phyloP scores from a whole-genome alignment of 1,284 basidiomycete genomes.

The Leccinum subrobustum region DNA sequence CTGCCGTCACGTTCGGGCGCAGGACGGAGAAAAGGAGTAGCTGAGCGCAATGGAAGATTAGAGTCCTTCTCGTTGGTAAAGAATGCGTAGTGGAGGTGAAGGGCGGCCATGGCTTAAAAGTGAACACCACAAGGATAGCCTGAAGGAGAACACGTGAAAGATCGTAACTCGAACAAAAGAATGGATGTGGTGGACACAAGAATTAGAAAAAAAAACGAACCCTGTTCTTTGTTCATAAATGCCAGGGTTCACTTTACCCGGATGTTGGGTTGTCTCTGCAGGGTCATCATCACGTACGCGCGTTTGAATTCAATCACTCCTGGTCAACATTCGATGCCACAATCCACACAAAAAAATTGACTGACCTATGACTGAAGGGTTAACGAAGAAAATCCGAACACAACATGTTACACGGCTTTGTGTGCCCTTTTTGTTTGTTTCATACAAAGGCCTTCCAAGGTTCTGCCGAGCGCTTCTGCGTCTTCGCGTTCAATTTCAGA shows the following conservation, averaged over 20 bases:
- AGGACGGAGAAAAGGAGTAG: constrained; percentile 47
- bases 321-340: constrained; percentile 10
- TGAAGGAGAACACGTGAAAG: constrained; percentile 10
- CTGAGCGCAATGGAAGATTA: constrained; percentile 45
- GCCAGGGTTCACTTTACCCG: constrained; percentile 3
- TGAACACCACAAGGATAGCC: constrained; percentile 14
- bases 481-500: constrained; percentile 13
- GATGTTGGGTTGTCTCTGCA: constrained; percentile 11
- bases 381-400: neutral
- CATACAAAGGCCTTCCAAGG: constrained; percentile 14
- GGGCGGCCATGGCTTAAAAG: constrained; percentile 45
- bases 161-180: constrained; percentile 15
- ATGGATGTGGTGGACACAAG: constrained; percentile 9
- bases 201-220: constrained; percentile 13
- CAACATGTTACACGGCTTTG: constrained; percentile 8
- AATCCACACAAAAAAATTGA: neutral
- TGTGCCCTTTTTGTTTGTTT: constrained; percentile 15
- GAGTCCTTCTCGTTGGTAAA: constrained; percentile 40
- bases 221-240: constrained; percentile 19
- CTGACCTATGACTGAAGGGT: constrained; percentile 15
- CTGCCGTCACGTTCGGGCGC: constrained; percentile 46
- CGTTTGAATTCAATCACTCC: neutral
- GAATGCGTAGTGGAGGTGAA: constrained; percentile 56
- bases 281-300: constrained; percentile 3
- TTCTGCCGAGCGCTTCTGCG: constrained; percentile 15